These are phyloP conservation scores for Xylaria arbuscula DNA, from an alignment of 2,329 filamentous ascomycete species.

Conservation along the genomic window DNA sequence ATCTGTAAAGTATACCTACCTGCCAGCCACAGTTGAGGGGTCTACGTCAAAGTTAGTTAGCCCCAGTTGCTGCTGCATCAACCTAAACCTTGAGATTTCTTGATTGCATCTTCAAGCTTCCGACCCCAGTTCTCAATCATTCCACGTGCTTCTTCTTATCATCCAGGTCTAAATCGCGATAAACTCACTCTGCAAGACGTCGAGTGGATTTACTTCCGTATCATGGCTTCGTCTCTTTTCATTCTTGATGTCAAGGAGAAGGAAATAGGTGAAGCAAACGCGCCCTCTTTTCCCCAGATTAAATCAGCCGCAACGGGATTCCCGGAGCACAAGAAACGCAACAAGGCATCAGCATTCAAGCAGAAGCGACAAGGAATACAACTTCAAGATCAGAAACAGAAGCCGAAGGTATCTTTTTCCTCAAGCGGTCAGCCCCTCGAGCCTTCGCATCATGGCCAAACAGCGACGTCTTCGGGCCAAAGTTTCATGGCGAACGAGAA, in stretches of 20 bases:
- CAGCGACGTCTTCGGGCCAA: conserved; percentile 33
- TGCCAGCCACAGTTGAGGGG: conserved; percentile 29
- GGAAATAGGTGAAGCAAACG: conserved; percentile 66
- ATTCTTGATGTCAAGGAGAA: conserved; percentile 86
- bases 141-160: background rate
- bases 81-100: conserved; percentile 6
- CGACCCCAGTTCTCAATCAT: background rate
- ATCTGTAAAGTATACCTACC: background rate
- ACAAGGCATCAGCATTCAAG: conserved; percentile 81
- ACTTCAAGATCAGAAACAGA: conserved; percentile 44
- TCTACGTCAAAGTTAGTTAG: background rate
- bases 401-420: conserved; percentile 39
- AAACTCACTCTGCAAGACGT: background rate
- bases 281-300: conserved; percentile 71
- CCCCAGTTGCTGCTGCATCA: background rate
- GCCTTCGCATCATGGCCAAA: conserved; percentile 36
- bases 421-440: conserved; percentile 41
- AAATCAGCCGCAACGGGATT: conserved; percentile 76
- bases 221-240: conserved; percentile 51
- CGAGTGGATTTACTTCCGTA: background rate
- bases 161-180: background rate
- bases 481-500: conserved; percentile 68
- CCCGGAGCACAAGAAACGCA: conserved; percentile 86
- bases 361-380: conserved; percentile 64
- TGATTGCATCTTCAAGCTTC: background rate